Evolutionary conservation across 139 green algal species (phyloP).

Genomic region (Chlorokybus atmophyticus): DNA sequence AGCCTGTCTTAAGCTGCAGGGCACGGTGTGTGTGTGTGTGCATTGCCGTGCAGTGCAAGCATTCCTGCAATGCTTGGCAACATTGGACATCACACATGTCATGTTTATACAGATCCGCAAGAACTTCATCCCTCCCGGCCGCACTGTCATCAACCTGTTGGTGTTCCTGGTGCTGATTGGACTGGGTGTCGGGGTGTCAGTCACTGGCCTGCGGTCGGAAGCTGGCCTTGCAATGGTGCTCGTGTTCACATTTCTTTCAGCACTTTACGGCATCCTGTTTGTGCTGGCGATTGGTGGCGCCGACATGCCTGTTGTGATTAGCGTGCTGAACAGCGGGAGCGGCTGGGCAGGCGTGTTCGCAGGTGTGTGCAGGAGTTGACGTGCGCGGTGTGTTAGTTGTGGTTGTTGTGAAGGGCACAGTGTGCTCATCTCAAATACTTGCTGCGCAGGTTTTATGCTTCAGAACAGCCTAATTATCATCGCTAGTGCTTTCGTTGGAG

Average conservation of each 20-base stretch:
- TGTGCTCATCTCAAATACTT: no score
- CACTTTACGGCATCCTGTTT: slow-evolving; percentile 7
- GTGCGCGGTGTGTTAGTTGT: no score
- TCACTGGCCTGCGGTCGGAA: neutral
- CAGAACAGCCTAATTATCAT: slow-evolving; percentile 22
- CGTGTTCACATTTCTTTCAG: neutral
- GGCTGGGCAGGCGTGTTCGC: slow-evolving; percentile 10
- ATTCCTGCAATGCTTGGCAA: no score
- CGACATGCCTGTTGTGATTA: slow-evolving; percentile 28
- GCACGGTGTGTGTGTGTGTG: neutral
- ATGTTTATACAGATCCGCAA: no score
- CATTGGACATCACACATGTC: no score
- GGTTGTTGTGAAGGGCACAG: no score
- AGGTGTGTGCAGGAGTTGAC: no score
- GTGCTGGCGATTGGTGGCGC: slow-evolving; percentile 18
- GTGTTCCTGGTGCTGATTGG: neutral
- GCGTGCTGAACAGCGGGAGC: slow-evolving; percentile 14
- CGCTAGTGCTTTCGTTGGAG: slow-evolving; percentile 17
- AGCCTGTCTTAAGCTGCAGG: slow-evolving; percentile 19
- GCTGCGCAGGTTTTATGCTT: slow-evolving; percentile 19
- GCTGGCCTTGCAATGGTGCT: neutral
- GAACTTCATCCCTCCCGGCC: neutral
- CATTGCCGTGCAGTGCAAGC: no score
- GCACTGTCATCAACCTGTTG: neutral
- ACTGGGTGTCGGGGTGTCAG: neutral